These are phyloP conservation scores for Durotheca rogersii DNA, from an alignment of 495 filamentous ascomycete species.

Conservation along the genomic window DNA sequence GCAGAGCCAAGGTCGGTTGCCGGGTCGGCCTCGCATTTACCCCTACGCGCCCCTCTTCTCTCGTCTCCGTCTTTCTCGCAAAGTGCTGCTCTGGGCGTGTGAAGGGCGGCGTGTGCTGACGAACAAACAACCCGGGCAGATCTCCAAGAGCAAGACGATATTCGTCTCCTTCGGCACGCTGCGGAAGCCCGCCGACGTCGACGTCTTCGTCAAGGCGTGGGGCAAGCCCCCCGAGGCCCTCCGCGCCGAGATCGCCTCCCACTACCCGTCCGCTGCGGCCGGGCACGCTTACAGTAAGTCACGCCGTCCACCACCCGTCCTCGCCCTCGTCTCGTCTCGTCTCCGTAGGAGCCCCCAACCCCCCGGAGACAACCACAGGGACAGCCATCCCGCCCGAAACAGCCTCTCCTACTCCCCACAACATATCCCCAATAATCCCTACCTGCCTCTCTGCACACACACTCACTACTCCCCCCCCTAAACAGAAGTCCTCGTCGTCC, in stretches of 20 bases:
- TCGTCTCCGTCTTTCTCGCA: too few relatives aligned
- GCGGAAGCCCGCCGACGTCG: slow-evolving; percentile 53
- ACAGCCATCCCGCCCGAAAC: too few relatives aligned
- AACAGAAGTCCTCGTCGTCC: slow-evolving; percentile 58
- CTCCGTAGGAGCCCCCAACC: slow-evolving; percentile 46
- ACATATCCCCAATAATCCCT: too few relatives aligned
- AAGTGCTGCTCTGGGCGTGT: too few relatives aligned
- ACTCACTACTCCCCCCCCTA: slow-evolving; percentile 15
- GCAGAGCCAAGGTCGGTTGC: slow-evolving; percentile 65
- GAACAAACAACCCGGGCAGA: slow-evolving; percentile 36
- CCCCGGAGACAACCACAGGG: slow-evolving; percentile 36
- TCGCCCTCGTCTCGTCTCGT: slow-evolving; percentile 22
- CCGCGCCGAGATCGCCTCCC: slow-evolving; percentile 56
- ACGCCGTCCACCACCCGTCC: background rate
- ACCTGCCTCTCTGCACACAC: too few relatives aligned
- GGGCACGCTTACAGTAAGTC: slow-evolving; percentile 38
- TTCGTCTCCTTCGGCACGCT: slow-evolving; percentile 76
- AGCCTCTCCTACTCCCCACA: too few relatives aligned
- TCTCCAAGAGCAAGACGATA: slow-evolving; percentile 59
- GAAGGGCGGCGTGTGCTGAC: slow-evolving; percentile 11
- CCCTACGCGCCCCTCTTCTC: too few relatives aligned
- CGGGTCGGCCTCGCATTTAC: too few relatives aligned
- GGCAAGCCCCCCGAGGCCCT: slow-evolving; percentile 56
- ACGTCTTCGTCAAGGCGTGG: slow-evolving; percentile 63
- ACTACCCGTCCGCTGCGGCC: slow-evolving; percentile 44